phyloP scores from a whole-genome alignment of 441 rosid species.

The Croton laevigatus region DNA sequence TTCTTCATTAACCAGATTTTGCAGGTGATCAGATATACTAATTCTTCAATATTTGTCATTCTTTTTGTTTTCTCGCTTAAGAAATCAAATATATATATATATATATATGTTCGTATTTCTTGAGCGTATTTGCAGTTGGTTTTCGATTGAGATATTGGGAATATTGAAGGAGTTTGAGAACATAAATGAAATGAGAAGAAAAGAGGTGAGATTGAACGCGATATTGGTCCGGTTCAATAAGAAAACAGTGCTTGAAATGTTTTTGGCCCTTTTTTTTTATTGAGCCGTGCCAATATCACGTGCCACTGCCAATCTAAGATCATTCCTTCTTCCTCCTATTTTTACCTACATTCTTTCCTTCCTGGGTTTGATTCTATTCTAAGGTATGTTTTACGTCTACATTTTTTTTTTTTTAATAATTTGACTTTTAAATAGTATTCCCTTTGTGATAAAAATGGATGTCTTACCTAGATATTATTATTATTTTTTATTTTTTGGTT shows the following conservation, averaged over 20 bases:
- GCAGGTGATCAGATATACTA: too few relatives aligned
- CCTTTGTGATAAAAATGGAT: too few relatives aligned
- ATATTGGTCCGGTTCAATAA: slow-evolving; percentile 63
- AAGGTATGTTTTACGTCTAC: background rate
- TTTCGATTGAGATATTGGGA: background rate
- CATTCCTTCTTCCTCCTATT: too few relatives aligned
- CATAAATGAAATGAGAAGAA: background rate
- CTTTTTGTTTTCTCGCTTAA: too few relatives aligned
- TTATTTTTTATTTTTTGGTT: too few relatives aligned
- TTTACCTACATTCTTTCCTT: background rate
- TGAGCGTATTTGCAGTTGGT: background rate
- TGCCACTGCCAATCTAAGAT: background rate
- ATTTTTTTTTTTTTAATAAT: too few relatives aligned
- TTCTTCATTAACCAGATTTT: background rate
- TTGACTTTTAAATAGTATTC: too few relatives aligned
- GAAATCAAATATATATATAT: too few relatives aligned
- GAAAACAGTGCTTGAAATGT: slow-evolving; percentile 29
- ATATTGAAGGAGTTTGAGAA: background rate
- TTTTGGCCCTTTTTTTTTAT: slow-evolving; percentile 36
- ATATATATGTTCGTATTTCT: background rate
- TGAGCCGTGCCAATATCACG: slow-evolving; percentile 70
- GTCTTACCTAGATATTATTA: too few relatives aligned
- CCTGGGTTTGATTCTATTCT: background rate
- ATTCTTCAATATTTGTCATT: too few relatives aligned
- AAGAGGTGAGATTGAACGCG: slow-evolving; percentile 26